Base-by-base conservation (phyloP, 169 alveolate genomes). In the Cryptosporidium tyzzeri region DNA sequence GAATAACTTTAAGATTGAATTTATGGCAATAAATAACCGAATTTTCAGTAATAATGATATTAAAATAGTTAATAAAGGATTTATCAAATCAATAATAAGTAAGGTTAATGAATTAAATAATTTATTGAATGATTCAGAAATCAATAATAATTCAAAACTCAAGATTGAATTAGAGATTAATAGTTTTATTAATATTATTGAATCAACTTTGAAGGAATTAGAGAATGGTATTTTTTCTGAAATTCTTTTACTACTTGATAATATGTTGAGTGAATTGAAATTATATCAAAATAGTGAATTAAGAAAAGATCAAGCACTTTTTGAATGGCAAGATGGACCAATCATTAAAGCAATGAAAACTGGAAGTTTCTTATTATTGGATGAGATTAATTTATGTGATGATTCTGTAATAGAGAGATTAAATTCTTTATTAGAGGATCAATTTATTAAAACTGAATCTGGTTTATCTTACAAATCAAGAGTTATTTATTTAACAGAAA, bases 301-400 rank as follows among this genome's bases (percentile, higher is more conserved):
- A 50, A 69, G 71, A 29, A 92, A 61, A 37, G 84, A 85, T 21
- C 93, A 94, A 75, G 94, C 95, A 10, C 84, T 96, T 37, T 99
- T 99, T 91, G 99, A 97, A 91, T 99, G 99, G 99, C 96, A 94
- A 21, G 99, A 99, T 93, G 99, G 99, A 5, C 99, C 99, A 2
- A 89, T 99, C n/a, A 96, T 98, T 7, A 92, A 97, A 55, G 97
- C 99, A 44, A 97, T 98, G 99, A 94, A 95, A 84, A 91, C 91
- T 45, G 99, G 99, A 5, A 98, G 97, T 26, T 91, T 92, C 18
- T 96, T 97, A 35, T 93, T 98, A 59, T 93, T 97, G 41, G 99
- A 99, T 92, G 99, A 99, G 95, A 98, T 98, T 45, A 97, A 99
- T 7, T 95, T 99, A 73, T 99, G 99, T 1, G 99, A 97, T 84